Conservation (phyloP, 257 asterid genomes). For the Plantago elongata region DNA sequence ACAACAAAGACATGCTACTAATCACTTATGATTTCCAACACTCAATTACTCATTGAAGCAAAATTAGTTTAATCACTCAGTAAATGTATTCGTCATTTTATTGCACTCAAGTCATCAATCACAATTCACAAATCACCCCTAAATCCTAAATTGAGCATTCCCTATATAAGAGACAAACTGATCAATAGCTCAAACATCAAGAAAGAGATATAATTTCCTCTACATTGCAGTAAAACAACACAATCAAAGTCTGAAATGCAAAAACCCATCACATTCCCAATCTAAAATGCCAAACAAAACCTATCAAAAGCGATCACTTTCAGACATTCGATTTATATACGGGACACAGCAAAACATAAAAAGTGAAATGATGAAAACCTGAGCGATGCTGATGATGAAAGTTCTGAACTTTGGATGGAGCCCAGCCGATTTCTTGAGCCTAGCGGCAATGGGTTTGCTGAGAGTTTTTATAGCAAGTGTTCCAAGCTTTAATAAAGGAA, state of each 20-base stretch:
- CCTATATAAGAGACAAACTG: neutral
- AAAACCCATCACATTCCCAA: slow-evolving; percentile 12
- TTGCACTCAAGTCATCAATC: too few relatives aligned
- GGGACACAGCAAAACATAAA: too few relatives aligned
- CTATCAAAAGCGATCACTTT: neutral
- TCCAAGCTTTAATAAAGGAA: slow-evolving; percentile 85
- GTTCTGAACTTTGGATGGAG: slow-evolving; percentile 72
- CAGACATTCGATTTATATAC: too few relatives aligned
- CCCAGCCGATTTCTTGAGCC: slow-evolving; percentile 79
- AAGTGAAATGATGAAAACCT: slow-evolving; percentile 37
- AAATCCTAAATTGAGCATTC: too few relatives aligned
- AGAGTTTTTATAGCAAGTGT: slow-evolving; percentile 85
- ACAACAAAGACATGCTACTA: too few relatives aligned
- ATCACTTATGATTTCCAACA: too few relatives aligned
- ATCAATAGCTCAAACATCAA: slow-evolving; percentile 19
- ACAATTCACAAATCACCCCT: too few relatives aligned
- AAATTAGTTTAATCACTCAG: too few relatives aligned
- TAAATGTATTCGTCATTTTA: too few relatives aligned
- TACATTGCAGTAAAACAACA: slow-evolving; percentile 9
- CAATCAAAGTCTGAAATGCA: slow-evolving; percentile 10
- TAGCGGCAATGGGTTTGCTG: slow-evolving; percentile 82
- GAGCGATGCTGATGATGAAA: slow-evolving; percentile 69
- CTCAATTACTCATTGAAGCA: too few relatives aligned
- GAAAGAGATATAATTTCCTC: neutral
- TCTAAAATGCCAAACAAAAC: slow-evolving; percentile 5